Conservation (phyloP, 2,329 filamentous ascomycete species). For the Epicoccum nigrum region DNA sequence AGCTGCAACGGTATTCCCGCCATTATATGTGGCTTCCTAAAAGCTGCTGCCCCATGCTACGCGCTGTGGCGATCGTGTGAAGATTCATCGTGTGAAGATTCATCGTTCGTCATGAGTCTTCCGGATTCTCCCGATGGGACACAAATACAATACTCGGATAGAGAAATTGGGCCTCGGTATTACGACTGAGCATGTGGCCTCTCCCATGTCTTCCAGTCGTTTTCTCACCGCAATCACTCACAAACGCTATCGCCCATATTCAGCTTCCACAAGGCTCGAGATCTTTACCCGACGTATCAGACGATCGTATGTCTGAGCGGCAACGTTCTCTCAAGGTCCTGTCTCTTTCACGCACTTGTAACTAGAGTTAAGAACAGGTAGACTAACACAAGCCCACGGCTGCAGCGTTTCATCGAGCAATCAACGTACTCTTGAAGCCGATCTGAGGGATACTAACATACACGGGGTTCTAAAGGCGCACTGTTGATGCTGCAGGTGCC, state of each 20-base stretch:
- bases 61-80: neutral
- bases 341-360: constrained; percentile 21
- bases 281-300: neutral
- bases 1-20: neutral
- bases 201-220: no score
- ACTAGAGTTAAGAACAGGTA: constrained; percentile 18
- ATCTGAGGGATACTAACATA: no score
- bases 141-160: neutral
- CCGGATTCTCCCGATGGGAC: neutral
- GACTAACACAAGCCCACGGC: constrained; percentile 13
- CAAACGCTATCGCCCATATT: no score
- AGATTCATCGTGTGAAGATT: neutral
- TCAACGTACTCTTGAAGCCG: no score
- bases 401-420: constrained; percentile 1
- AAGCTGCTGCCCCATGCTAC: constrained; percentile 3
- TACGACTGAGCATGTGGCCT: constrained; percentile 8
- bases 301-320: neutral
- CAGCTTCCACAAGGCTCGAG: no score
- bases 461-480: constrained; percentile 1
- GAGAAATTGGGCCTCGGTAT: constrained; percentile 1
- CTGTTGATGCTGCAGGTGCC: constrained; percentile 1
- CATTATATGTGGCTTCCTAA: neutral
- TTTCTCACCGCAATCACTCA: no score
- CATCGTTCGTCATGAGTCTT: neutral
- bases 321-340: neutral